phyloP scores from a whole-genome alignment of 2,329 filamentous ascomycete species.

The Trichoderma sp. region DNA sequence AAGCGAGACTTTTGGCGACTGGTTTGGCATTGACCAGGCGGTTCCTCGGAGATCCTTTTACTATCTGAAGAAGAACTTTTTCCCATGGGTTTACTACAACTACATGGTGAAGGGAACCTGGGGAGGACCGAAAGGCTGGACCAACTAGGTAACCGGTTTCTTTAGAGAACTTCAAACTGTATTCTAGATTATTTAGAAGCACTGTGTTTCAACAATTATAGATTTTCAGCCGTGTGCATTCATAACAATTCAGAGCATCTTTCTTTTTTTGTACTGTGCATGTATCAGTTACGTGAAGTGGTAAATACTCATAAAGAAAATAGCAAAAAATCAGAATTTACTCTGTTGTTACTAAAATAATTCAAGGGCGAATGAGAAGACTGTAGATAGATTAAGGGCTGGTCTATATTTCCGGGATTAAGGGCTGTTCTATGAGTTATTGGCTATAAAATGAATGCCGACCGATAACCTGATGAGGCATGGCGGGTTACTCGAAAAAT shows the following conservation, averaged over 20 bases:
- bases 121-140: conserved; percentile 57
- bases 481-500: background rate
- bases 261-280: background rate
- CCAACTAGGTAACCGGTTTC: conserved; percentile 6
- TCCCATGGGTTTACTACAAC: conserved; percentile 62
- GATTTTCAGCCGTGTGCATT: background rate
- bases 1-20: conserved; percentile 58
- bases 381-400: background rate
- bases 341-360: background rate
- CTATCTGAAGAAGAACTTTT: conserved; percentile 63
- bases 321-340: background rate
- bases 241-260: background rate
- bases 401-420: background rate
- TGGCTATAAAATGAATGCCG: background rate
- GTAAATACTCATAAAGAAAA: background rate
- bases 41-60: conserved; percentile 56
- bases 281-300: no score
- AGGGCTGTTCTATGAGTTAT: background rate
- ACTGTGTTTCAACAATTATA: background rate
- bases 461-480: background rate
- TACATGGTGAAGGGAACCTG: conserved; percentile 60
- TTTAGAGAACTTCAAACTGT: background rate
- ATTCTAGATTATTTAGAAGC: background rate
- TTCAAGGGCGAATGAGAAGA: background rate
- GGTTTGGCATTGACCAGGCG: conserved; percentile 56